phyloP scores from a whole-genome alignment of 1,284 basidiomycete species.

The Tremellales sp. region DNA sequence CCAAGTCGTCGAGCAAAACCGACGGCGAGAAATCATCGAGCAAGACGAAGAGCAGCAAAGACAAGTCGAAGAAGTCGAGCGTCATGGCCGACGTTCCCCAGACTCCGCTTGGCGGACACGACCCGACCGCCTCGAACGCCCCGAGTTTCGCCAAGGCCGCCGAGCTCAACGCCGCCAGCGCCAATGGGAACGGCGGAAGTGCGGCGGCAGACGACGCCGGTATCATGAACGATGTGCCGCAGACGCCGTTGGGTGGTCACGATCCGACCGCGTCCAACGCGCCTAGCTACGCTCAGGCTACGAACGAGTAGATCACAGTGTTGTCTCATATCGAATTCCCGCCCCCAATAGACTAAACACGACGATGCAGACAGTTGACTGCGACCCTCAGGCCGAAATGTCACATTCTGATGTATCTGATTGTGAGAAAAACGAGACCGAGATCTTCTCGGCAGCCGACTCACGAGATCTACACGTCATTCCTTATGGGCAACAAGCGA shows the following conservation, averaged over 20 bases:
- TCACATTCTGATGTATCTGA: too few species aligned
- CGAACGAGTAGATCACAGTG: too few species aligned
- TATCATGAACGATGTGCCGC: constrained; percentile 2
- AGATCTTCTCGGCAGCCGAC: too few species aligned
- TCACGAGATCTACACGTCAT: too few species aligned
- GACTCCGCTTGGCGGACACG: constrained; percentile 21
- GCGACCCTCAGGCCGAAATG: too few species aligned
- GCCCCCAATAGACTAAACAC: too few species aligned
- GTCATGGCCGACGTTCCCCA: constrained; percentile 7
- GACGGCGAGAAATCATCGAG: neutral
- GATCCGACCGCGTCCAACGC: constrained; percentile 20
- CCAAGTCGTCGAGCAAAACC: neutral
- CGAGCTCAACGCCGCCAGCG: constrained; percentile 1
- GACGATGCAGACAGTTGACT: too few species aligned
- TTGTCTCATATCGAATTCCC: too few species aligned
- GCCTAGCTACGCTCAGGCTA: constrained; percentile 23
- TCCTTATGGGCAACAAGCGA: too few species aligned
- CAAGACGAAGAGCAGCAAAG: neutral
- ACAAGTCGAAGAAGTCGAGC: neutral
- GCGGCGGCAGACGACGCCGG: neutral
- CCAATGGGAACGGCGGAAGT: neutral
- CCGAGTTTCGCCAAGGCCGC: constrained; percentile 15
- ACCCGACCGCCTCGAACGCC: constrained; percentile 19
- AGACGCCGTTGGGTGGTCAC: constrained; percentile 22
- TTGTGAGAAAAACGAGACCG: too few species aligned